phyloP scores from a whole-genome alignment of 768 basidiomycete species.

The Leucosporidium yakuticum region DNA sequence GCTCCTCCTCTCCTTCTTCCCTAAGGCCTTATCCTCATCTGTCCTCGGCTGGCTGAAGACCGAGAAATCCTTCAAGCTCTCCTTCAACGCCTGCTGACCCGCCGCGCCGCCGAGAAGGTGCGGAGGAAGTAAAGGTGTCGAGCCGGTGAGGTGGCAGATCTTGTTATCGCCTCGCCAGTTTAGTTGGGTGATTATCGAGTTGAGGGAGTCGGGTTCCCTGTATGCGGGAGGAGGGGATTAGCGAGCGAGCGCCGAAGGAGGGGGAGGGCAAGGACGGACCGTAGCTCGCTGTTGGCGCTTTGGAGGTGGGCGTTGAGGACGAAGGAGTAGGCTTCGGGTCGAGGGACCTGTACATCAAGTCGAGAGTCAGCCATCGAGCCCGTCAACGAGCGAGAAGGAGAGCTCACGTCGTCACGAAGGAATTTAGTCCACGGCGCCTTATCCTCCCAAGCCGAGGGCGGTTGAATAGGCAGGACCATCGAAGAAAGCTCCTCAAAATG shows the following conservation, averaged over 20 bases:
- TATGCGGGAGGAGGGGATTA: background rate
- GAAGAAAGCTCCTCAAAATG: conserved; percentile 15
- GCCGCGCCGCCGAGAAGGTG: background rate
- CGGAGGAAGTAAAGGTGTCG: background rate
- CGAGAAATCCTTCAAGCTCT: conserved; percentile 1
- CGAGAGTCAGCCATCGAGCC: too few species aligned
- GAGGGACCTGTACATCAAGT: conserved; percentile 3
- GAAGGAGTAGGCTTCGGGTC: conserved; percentile 2
- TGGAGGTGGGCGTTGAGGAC: conserved; percentile 18
- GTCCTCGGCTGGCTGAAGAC: background rate
- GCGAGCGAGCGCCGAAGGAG: background rate
- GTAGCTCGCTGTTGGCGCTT: conserved; percentile 18
- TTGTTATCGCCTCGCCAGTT: conserved; percentile 32
- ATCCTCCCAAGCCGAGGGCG: conserved; percentile 2
- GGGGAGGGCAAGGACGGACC: conserved; percentile 6
- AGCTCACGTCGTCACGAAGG: conserved; percentile 21
- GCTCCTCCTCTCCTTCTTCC: background rate
- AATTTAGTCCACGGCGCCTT: conserved; percentile 6
- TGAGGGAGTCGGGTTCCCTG: conserved; percentile 20
- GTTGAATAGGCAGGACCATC: conserved; percentile 28
- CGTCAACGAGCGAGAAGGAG: background rate
- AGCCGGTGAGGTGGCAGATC: conserved; percentile 5
- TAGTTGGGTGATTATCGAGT: conserved; percentile 15
- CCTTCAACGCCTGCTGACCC: background rate
- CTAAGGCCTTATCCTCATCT: too few species aligned